These are phyloP conservation scores for Talaromyces sp. DNA, from an alignment of 2,329 filamentous ascomycete species.

Conservation along the genomic window DNA sequence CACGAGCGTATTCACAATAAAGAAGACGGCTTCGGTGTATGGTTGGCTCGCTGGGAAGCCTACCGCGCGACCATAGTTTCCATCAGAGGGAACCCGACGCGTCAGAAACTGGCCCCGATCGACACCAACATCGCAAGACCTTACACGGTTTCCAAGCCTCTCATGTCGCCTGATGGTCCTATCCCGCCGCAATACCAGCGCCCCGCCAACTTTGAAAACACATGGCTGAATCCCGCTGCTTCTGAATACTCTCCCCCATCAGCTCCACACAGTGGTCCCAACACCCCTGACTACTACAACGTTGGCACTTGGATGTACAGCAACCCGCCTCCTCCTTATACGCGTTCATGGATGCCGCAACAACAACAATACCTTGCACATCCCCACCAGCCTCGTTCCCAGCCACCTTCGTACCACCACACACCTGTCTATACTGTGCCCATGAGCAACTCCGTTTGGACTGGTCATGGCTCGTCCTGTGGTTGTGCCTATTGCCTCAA, in stretches of 20 bases:
- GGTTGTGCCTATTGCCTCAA: constrained; percentile 46
- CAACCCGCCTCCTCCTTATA: constrained; percentile 38
- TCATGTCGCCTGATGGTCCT: constrained; percentile 44
- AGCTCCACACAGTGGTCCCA: constrained; percentile 44
- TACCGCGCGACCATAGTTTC: constrained; percentile 53
- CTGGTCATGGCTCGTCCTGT: constrained; percentile 44
- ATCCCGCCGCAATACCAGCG: constrained; percentile 50
- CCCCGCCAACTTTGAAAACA: constrained; percentile 43
- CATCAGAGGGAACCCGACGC: constrained; percentile 39
- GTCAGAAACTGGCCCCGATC: constrained; percentile 55
- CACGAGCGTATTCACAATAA: constrained; percentile 79
- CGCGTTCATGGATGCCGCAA: constrained; percentile 33
- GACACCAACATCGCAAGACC: constrained; percentile 60
- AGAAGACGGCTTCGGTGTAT: constrained; percentile 62
- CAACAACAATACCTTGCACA: constrained; percentile 28
- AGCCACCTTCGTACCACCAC: constrained; percentile 44
- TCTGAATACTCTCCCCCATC: constrained; percentile 51
- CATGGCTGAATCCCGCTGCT: constrained; percentile 46
- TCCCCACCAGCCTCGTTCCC: constrained; percentile 34
- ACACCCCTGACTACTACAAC: constrained; percentile 45
- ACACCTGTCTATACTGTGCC: constrained; percentile 45
- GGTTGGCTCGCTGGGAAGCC: constrained; percentile 63
- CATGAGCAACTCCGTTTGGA: constrained; percentile 45
- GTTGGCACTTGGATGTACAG: constrained; percentile 39
- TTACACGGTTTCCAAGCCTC: constrained; percentile 46